Evolutionary conservation across 257 asterid species (phyloP), one percentile per base, ranked within the genome.

Genomic region (Verbena officinalis): DNA sequence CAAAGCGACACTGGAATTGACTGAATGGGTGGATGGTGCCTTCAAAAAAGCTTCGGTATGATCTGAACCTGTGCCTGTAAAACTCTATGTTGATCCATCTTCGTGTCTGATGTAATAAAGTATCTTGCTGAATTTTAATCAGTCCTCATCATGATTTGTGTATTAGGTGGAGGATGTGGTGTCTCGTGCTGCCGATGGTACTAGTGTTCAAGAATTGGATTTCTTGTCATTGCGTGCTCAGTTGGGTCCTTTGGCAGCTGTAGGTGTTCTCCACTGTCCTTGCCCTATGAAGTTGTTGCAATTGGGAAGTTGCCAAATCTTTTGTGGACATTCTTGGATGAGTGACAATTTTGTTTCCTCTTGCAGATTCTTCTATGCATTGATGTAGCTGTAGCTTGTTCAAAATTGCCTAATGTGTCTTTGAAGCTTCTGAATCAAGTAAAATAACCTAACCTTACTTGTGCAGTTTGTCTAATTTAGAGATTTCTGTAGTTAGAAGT

Each of bases 11-110:
- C 74, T 93, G 59, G 94, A 81, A 70, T 79, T 93, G 72, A 86
- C 95, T 55, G 94, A 90, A 73, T 93, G 99, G 99, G 96, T 93
- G 73, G 96, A 90, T 74, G 78, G 85, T n/a, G 91, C 98, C 84
- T 85, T 85, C 70, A 77, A 67, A 64, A 82, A 75, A 83, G 86
- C 90, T 77, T 87, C 96, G 71, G 99, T 93, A 93, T 61, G 95
- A 69, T 71, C 79, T 77, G 76, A 61, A 79, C 77, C 56, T 13
- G 9, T 46, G 62, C 44, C 62, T 73, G 33, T 20, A 54, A 56
- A 70, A 48, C 45, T 62, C 36, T 66, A 53, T 55, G 62, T 58
- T 30, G 38, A 43, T 45, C 55, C 74, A 65, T 27, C 34, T 44
- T 15, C 42, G 24, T 60, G 38, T 34, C 51, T 15, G 40, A 54